A percentile compares a stretch with the other conserved stretches of the same genome.
These are phyloP conservation scores for Penicillium crystallinum DNA, from an alignment of 495 filamentous ascomycete genomes.

Conservation along the genomic window DNA sequence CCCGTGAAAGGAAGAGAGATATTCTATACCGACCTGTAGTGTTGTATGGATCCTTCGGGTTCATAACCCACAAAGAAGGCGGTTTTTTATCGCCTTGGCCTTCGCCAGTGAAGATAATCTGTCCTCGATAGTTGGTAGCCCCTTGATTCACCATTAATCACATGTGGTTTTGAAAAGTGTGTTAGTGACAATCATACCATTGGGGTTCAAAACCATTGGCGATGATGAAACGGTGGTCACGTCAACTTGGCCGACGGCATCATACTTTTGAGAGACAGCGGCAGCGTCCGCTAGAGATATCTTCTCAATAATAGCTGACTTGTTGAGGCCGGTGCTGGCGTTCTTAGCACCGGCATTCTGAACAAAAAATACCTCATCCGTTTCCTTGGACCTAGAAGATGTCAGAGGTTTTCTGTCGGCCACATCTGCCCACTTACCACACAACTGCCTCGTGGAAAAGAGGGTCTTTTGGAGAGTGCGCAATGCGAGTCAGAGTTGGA, in stretches of 20 bases:
- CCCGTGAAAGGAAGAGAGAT: background rate
- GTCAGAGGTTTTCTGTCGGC: background rate
- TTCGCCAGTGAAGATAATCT: constrained; percentile 42
- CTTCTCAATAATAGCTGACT: constrained; percentile 47
- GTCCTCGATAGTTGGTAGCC: constrained; percentile 42
- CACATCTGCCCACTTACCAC: constrained; percentile 30
- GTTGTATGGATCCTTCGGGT: constrained; percentile 45
- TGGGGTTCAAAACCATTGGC: constrained; percentile 43
- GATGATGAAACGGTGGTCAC: constrained; percentile 31
- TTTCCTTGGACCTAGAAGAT: constrained; percentile 29
- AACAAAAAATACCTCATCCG: constrained; percentile 49
- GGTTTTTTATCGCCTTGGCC: constrained; percentile 41
- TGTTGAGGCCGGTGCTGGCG: constrained; percentile 45
- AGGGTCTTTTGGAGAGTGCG: constrained; percentile 27
- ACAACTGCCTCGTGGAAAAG: constrained; percentile 49
- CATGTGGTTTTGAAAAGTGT: too few relatives aligned
- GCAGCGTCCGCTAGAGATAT: constrained; percentile 40
- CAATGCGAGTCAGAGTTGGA: constrained; percentile 19
- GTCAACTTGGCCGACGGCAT: constrained; percentile 38
- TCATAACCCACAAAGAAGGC: constrained; percentile 41
- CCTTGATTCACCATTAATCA: constrained; percentile 20
- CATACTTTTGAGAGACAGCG: constrained; percentile 31
- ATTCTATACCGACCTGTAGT: constrained; percentile 32
- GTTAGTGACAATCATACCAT: constrained; percentile 35
- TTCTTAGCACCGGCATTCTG: constrained; percentile 44